Evolutionary conservation across 768 basidiomycete genomes (phyloP).

Genomic region (Agaricus blazei): DNA sequence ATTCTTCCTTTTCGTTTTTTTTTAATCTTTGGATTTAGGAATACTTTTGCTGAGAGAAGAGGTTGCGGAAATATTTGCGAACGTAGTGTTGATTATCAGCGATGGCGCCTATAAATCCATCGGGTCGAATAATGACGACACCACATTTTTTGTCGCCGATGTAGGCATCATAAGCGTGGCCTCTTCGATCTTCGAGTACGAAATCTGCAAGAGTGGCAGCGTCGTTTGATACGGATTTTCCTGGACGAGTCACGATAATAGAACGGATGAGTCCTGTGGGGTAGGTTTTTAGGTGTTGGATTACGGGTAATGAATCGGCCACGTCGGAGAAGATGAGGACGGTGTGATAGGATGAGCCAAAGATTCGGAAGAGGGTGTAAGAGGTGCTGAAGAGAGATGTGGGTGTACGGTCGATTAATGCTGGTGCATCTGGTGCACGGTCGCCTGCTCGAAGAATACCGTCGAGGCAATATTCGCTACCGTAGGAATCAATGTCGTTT

Average conservation of each 20-base stretch:
- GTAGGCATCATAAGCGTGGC: conserved; percentile 22
- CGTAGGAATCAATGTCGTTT: conserved; percentile 11
- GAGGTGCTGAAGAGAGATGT: conserved; percentile 6
- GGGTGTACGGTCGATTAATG: conserved; percentile 2
- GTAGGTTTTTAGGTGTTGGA: conserved; percentile 10
- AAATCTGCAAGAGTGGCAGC: conserved; percentile 1
- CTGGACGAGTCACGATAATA: conserved; percentile 13
- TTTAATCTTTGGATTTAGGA: background rate
- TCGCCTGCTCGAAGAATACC: conserved; percentile 34
- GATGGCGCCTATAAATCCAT: conserved; percentile 22
- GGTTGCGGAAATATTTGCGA: conserved; percentile 27
- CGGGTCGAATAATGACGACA: conserved; percentile 31
- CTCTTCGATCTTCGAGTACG: conserved; percentile 20
- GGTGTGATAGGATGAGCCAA: conserved; percentile 26
- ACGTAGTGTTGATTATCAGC: conserved; percentile 19
- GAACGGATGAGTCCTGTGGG: conserved; percentile 14
- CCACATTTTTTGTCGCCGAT: conserved; percentile 48
- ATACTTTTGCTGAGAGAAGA: conserved; percentile 16
- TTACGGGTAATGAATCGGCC: conserved; percentile 4
- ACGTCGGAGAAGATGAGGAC: conserved; percentile 27
- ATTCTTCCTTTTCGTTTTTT: no score
- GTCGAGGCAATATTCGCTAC: conserved; percentile 20
- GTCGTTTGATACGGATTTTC: background rate
- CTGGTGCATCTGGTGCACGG: conserved; percentile 40
- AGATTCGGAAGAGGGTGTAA: conserved; percentile 21